These are phyloP conservation scores for Ascoidea rubescens DNA, from an alignment of 805 yeast genomes.

Conservation along the genomic window DNA sequence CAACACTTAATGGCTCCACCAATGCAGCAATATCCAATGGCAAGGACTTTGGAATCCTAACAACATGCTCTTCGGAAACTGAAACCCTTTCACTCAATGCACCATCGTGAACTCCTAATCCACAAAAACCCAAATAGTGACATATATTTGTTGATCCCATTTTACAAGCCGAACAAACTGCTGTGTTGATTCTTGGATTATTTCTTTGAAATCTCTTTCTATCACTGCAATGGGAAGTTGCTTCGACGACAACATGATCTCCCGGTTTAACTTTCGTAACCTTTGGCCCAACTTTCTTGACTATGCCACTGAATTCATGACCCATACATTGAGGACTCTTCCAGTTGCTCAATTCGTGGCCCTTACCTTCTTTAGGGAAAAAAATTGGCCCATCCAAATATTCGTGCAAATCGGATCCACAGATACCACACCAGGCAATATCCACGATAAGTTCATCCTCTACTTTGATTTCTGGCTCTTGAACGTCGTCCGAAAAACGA, in stretches of 20 bases:
- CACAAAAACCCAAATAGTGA: constrained; percentile 22
- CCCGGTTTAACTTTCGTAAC: constrained; percentile 32
- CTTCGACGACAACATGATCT: constrained; percentile 36
- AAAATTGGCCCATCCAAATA: constrained; percentile 46
- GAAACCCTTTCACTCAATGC: constrained; percentile 24
- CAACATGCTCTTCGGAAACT: constrained; percentile 20
- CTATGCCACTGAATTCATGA: constrained; percentile 32
- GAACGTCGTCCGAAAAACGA: constrained; percentile 22
- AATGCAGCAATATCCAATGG: constrained; percentile 39
- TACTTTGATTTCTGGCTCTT: constrained; percentile 22
- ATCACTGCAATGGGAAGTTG: constrained; percentile 44
- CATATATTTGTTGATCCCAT: constrained; percentile 28
- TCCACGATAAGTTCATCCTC: constrained; percentile 29
- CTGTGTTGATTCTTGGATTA: constrained; percentile 38
- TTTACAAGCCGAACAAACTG: constrained; percentile 22
- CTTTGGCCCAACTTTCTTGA: constrained; percentile 33
- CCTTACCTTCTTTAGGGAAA: constrained; percentile 43
- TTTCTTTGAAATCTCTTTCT: constrained; percentile 24
- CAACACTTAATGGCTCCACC: constrained; percentile 42
- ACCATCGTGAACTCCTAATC: constrained; percentile 25
- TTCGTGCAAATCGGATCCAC: constrained; percentile 63
- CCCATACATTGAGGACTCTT: constrained; percentile 30
- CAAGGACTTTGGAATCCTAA: constrained; percentile 26
- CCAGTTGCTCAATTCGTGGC: constrained; percentile 30
- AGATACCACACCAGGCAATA: constrained; percentile 44